Evolutionary conservation across 1,139 yeast genomes (phyloP), one percentile per base, ranked within the genome.

Genomic region (Dujonia santamariae): DNA sequence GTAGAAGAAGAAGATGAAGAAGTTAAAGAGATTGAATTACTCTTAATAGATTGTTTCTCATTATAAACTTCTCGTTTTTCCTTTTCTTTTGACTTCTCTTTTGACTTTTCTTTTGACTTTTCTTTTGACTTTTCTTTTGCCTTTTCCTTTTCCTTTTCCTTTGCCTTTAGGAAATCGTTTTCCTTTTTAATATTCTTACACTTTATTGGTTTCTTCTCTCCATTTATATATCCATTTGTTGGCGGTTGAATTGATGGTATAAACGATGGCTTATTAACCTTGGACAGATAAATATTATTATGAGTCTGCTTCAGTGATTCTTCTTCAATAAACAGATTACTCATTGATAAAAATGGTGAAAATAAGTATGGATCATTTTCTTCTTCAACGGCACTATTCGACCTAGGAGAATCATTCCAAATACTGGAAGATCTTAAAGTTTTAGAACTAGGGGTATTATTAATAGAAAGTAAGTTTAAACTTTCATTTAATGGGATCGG

Each of bases 221-320:
- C n/a, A n/a, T n/a, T n/a, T n/a, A n/a, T n/a, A n/a, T n/a, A n/a
- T n/a, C n/a, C n/a, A n/a, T n/a, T n/a, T n/a, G n/a, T n/a, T n/a
- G 25, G 24, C 19, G 17, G 22, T 14, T 30, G n/a, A 12, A 35
- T 35, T 20, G 44, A 39, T 7, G 61, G 61, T 17, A 56, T 43
- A 37, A 58, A 58, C 3, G 51, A 43, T 1, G 60, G 60, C 17
- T 51, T 50, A 29, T 51, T 52, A 16, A 55, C 51, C 29, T 50
- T 44, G 7, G 39, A 35, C 45, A 44, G 42, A 36, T 55, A 56
- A 3, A 54, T 46, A 38, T 56, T 56, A 15, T 28, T 25, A 12
- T 21, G 26, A 18, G 17, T 12, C 26, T n/a, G 7, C 26, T 12
- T 11, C n/a, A n/a, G n/a, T n/a, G n/a, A n/a, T n/a, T n/a, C 5